Evolutionary conservation across 2,329 filamentous ascomycete genomes (phyloP).

Genomic region (Didymella lethalis): DNA sequence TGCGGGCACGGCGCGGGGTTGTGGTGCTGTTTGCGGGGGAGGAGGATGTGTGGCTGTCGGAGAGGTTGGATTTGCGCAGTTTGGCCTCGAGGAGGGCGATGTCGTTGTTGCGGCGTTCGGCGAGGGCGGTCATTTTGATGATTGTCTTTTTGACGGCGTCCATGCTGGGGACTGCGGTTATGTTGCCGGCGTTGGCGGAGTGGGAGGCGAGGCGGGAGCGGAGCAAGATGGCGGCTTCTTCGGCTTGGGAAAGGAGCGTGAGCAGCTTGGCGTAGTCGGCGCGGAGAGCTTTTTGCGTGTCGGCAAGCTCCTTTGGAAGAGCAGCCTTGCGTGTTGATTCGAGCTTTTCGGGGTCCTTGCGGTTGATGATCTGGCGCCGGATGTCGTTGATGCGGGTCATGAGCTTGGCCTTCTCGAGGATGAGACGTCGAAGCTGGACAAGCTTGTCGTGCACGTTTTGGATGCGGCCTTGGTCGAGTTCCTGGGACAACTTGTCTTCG

Average conservation of each 20-base stretch:
- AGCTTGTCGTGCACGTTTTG: conserved; percentile 74
- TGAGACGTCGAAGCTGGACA: conserved; percentile 70
- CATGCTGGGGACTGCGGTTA: conserved; percentile 73
- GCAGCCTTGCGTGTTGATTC: conserved; percentile 74
- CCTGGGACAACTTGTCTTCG: conserved; percentile 67
- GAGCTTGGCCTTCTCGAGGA: conserved; percentile 74
- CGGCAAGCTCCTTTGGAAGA: conserved; percentile 82
- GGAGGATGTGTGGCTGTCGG: conserved; percentile 36
- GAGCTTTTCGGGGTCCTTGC: conserved; percentile 71
- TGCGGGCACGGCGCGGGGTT: conserved; percentile 30
- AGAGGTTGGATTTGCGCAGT: conserved; percentile 70
- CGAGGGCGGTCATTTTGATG: conserved; percentile 88
- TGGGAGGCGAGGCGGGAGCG: conserved; percentile 76
- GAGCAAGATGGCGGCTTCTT: conserved; percentile 80
- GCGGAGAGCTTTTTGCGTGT: conserved; percentile 84
- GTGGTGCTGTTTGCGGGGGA: conserved; percentile 26
- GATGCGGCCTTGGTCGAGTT: conserved; percentile 73
- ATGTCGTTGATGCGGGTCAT: conserved; percentile 77
- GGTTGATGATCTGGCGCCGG: conserved; percentile 74
- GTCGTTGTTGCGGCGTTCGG: conserved; percentile 88
- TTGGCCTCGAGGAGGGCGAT: conserved; percentile 90
- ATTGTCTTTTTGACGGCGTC: conserved; percentile 94
- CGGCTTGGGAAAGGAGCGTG: conserved; percentile 76
- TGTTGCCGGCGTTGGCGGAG: conserved; percentile 57
- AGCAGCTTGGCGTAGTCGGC: conserved; percentile 77